Conservation (phyloP, 805 yeast species). For the Candida easanensis region DNA sequence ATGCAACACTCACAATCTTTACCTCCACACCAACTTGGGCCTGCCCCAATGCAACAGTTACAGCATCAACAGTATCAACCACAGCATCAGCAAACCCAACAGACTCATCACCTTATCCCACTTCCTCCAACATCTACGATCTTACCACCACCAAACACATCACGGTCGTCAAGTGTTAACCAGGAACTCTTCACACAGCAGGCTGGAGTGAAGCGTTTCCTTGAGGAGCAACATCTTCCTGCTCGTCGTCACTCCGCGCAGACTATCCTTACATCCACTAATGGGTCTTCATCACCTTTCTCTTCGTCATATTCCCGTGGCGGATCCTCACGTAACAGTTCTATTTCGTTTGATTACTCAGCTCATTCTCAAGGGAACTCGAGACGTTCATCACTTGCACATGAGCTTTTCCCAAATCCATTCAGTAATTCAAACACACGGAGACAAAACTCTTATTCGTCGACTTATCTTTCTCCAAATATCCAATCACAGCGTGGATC, state of each 20-base stretch:
- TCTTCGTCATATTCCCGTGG: conserved; percentile 30
- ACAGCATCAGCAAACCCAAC: conserved; percentile 6
- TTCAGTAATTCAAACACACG: conserved; percentile 7
- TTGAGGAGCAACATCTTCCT: conserved; percentile 28
- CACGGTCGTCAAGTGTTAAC: conserved; percentile 25
- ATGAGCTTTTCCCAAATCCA: conserved; percentile 40
- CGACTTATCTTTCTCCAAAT: conserved; percentile 20
- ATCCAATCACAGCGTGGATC: conserved; percentile 26
- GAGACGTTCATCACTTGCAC: conserved; percentile 42
- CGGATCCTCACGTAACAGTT: conserved; percentile 40
- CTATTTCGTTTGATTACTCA: conserved; percentile 36
- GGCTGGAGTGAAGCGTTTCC: conserved; percentile 28
- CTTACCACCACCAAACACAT: conserved; percentile 14
- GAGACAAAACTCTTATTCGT: conserved; percentile 22
- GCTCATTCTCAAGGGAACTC: conserved; percentile 25
- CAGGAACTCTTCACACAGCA: conserved; percentile 26
- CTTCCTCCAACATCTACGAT: conserved; percentile 4
- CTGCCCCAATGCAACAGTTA: conserved; percentile 7
- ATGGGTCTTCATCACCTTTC: conserved; percentile 32
- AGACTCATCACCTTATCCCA: conserved; percentile 6
- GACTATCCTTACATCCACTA: conserved; percentile 23
- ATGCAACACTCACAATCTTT: conserved; percentile 3
- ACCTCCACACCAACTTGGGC: conserved; percentile 8
- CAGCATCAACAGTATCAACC: neutral
- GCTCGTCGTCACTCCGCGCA: conserved; percentile 29